Evolutionary conservation across 2,329 filamentous ascomycete genomes (phyloP).

Genomic region (Stachybotrys elegans): DNA sequence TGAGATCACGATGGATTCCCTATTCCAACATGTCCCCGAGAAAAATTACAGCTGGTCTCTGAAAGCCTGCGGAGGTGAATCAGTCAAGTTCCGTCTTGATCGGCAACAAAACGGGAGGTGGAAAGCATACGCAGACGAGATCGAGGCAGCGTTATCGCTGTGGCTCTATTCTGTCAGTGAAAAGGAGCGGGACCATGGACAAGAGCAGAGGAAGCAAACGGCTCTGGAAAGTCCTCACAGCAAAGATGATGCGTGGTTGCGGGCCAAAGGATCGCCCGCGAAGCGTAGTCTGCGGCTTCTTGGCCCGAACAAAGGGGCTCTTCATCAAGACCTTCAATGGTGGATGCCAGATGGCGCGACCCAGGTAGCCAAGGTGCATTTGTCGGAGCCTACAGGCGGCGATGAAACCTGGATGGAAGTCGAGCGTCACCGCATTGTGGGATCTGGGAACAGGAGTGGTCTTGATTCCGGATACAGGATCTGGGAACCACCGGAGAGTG

Average conservation of each 20-base stretch:
- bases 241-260: conserved; percentile 11
- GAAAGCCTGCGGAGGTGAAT: not conserved
- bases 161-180: conserved; percentile 18
- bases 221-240: not conserved
- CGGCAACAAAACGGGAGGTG: conserved; percentile 8
- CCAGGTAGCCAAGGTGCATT: conserved; percentile 9
- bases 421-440: not conserved
- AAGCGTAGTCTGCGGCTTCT: conserved; percentile 11
- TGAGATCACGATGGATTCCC: conserved; percentile 14
- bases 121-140: conserved; percentile 12
- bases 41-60: conserved; percentile 1
- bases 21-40: not conserved
- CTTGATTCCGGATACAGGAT: not conserved
- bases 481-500: not conserved
- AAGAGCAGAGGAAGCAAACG: not conserved
- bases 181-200: conserved; percentile 3
- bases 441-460: not conserved
- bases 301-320: conserved; percentile 3
- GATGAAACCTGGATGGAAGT: not conserved
- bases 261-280: conserved; percentile 4
- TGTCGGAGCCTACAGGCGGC: not conserved
- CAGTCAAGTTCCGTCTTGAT: conserved; percentile 5
- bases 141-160: conserved; percentile 23
- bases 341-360: conserved; percentile 11
- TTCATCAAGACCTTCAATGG: conserved; percentile 11